Evolutionary conservation across 192 early-diverging fungal species (phyloP), one percentile per base, ranked within the genome.

Genomic region (Physocladia obscura): DNA sequence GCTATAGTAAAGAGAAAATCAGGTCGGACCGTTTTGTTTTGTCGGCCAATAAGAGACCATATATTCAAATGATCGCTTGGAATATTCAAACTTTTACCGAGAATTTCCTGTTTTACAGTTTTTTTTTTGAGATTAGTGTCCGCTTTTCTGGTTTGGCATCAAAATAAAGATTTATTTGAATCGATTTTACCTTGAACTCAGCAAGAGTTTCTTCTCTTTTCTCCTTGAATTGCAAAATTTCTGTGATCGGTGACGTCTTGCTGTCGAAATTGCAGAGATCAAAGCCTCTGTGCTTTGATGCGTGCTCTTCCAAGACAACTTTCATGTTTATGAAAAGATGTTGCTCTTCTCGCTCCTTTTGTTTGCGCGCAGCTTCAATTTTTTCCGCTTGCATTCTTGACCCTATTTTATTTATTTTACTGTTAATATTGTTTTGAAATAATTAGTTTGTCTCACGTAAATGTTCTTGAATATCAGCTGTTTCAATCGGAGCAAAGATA

Each of bases 21-120:
- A 6, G 91, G 90, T 38, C 97, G 86, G 24, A 92, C 70, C 2
- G 97, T 98, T 74, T 89, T 89, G 81, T 99, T 99, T 74, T 95
- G 89, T 3, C 97, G 88, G 21, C 89, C 89, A 17, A 92, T 89
- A 67, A 97, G 79, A 0, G 82, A 81, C 97, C 97, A 99, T 50
- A 97, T 69, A 5, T 94, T 84, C 52, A 95, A 81, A 37, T 82
- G 75, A 13, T 81, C 83, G 1, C 76, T 67, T 0, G 81, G 61
- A 11, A 86, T 49, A 32, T 77, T 74, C 49, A 86, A 73, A 30
- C 67, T 57, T 32, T 74, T 50, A 13, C 82, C 83, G 13, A 92
- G 71, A 2, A 69, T 64, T 27, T 77, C 57, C 75, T 88, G 44
- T 4, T 35, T 6, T 24, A 55, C 11, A 52, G 15, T 8, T 38